phyloP scores from a whole-genome alignment of 306 rosid species.

The Prinsepia uniflora region DNA sequence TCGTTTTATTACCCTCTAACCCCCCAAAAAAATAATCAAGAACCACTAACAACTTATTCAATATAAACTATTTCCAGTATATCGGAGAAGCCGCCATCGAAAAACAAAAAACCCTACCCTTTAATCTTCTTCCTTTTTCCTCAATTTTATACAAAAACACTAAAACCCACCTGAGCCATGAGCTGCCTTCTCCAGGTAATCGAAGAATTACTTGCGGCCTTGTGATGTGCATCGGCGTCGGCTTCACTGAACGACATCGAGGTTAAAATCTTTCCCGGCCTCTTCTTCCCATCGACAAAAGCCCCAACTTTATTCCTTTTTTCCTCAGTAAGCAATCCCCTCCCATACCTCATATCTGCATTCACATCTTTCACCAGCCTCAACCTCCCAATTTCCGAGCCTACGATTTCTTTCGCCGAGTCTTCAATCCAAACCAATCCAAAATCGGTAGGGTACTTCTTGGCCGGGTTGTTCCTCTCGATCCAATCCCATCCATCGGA shows the following conservation, averaged over 20 bases:
- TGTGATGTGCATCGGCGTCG: slow-evolving; percentile 24
- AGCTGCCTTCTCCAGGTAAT: slow-evolving; percentile 58
- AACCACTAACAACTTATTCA: background rate
- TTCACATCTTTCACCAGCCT: slow-evolving; percentile 71
- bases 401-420: slow-evolving; percentile 31
- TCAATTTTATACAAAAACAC: background rate
- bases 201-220: slow-evolving; percentile 34
- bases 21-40: background rate
- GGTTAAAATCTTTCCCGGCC: slow-evolving; percentile 89
- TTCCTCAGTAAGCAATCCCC: slow-evolving; percentile 49
- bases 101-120: background rate
- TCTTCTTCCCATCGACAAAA: slow-evolving; percentile 67
- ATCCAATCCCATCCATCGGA: slow-evolving; percentile 80
- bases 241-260: slow-evolving; percentile 74
- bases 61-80: background rate
- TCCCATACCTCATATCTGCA: slow-evolving; percentile 56
- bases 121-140: background rate
- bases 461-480: slow-evolving; percentile 73
- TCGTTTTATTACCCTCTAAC: background rate
- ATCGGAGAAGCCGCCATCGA: background rate
- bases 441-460: slow-evolving; percentile 76
- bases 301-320: slow-evolving; percentile 41
- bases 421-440: slow-evolving; percentile 70
- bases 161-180: slow-evolving; percentile 50
- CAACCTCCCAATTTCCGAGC: slow-evolving; percentile 46